Conservation (phyloP, 2,329 filamentous ascomycete species). For the Chaetomiaceae sp. region DNA sequence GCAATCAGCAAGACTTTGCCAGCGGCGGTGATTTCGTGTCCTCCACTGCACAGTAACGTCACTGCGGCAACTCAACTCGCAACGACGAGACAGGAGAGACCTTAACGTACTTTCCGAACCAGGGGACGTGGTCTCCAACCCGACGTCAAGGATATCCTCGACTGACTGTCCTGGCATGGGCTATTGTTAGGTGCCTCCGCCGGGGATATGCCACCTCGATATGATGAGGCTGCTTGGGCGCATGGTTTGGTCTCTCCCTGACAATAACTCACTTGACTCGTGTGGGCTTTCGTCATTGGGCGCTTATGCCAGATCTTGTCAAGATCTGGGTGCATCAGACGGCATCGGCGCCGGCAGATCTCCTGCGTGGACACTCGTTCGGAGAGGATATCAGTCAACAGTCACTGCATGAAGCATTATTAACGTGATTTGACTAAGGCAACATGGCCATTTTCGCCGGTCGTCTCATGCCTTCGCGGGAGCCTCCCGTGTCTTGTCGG, state of each 20-base stretch:
- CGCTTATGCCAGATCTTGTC: constrained; percentile 8
- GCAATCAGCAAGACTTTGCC: not conserved
- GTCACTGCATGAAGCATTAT: too few species aligned
- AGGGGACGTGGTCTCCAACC: too few species aligned
- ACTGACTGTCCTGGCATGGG: not conserved
- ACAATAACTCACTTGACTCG: not conserved
- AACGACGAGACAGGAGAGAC: too few species aligned
- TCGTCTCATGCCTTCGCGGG: constrained; percentile 4
- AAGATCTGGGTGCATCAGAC: not conserved
- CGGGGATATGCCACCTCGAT: not conserved
- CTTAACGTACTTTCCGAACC: too few species aligned
- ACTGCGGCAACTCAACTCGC: too few species aligned
- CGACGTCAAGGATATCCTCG: not conserved
- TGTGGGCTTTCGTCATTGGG: constrained; percentile 2
- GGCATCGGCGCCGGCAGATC: too few species aligned
- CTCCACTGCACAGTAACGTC: too few species aligned
- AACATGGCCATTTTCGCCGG: not conserved
- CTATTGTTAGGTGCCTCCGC: constrained; percentile 8
- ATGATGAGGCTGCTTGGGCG: not conserved
- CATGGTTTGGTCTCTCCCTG: not conserved
- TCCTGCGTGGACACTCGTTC: too few species aligned
- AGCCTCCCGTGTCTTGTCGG: constrained; percentile 6
- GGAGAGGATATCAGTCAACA: too few species aligned
- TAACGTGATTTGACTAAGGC: too few species aligned
- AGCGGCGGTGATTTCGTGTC: too few species aligned